Conservation (phyloP, 1,284 basidiomycete genomes). For the Tilletia setariae region DNA sequence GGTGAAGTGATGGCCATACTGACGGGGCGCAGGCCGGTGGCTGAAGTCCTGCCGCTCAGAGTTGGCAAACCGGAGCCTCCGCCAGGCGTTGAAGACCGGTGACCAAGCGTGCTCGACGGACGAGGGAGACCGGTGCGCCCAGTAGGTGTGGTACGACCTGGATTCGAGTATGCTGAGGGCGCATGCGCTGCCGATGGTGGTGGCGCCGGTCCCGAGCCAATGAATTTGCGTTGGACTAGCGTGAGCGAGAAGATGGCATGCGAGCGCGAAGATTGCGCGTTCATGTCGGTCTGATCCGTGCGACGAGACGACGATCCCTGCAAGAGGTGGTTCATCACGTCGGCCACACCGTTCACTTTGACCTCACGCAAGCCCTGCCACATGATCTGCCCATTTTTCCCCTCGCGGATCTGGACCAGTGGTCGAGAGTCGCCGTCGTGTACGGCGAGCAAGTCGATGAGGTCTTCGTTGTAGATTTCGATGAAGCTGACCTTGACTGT, state of each 20-base stretch:
- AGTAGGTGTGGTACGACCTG: slow-evolving; percentile 23
- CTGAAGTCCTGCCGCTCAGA: slow-evolving; percentile 19
- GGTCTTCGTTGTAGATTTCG: slow-evolving; percentile 89
- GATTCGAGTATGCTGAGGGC: neutral
- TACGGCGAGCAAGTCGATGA: slow-evolving; percentile 54
- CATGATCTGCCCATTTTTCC: slow-evolving; percentile 91
- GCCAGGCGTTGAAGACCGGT: slow-evolving; percentile 4
- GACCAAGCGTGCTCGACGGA: slow-evolving; percentile 10
- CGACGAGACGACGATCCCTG: slow-evolving; percentile 84
- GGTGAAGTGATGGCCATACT: neutral
- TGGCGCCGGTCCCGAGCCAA: slow-evolving; percentile 35
- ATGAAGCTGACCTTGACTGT: slow-evolving; percentile 59
- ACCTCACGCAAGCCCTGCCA: slow-evolving; percentile 94
- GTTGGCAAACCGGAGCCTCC: slow-evolving; percentile 17
- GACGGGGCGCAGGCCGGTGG: slow-evolving; percentile 21
- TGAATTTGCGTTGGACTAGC: slow-evolving; percentile 62
- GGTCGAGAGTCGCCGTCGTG: slow-evolving; percentile 58
- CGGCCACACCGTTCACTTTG: slow-evolving; percentile 72
- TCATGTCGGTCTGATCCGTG: slow-evolving; percentile 98
- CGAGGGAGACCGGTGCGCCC: slow-evolving; percentile 15
- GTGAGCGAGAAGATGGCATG: slow-evolving; percentile 98
- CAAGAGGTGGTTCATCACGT: slow-evolving; percentile 82
- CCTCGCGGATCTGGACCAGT: slow-evolving; percentile 92
- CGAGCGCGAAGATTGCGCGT: slow-evolving; percentile 91
- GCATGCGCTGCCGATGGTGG: slow-evolving; percentile 20